Conservation (phyloP, 1,284 basidiomycete genomes). For the Malassezia vespertilionis region DNA sequence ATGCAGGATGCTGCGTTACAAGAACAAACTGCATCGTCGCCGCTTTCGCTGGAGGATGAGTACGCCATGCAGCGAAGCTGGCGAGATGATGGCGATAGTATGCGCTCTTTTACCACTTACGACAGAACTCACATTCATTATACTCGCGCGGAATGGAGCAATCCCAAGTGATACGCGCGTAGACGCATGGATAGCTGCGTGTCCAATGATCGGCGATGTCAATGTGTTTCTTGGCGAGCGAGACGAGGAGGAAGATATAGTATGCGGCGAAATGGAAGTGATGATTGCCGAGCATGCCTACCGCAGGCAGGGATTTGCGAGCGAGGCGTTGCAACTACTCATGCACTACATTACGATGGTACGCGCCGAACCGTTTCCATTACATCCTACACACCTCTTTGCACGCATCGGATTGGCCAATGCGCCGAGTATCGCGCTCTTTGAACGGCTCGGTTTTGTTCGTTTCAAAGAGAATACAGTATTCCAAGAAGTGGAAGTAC, state of each 20-base stretch:
- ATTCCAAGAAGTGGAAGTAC: conserved; percentile 15
- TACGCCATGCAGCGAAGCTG: conserved; percentile 84
- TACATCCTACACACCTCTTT: conserved; percentile 20
- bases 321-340: conserved; percentile 43
- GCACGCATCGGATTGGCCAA: conserved; percentile 30
- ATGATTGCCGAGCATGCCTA: conserved; percentile 68
- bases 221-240: conserved; percentile 62
- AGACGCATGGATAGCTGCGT: conserved; percentile 46
- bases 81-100: conserved; percentile 76
- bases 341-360: conserved; percentile 48
- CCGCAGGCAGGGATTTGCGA: conserved; percentile 55
- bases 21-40: conserved; percentile 73
- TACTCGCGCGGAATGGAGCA: conserved; percentile 13
- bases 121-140: conserved; percentile 66
- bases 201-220: conserved; percentile 75
- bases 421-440: conserved; percentile 23
- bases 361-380: conserved; percentile 21
- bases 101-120: conserved; percentile 29
- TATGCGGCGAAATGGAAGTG: conserved; percentile 59
- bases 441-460: conserved; percentile 29
- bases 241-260: conserved; percentile 30
- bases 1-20: conserved; percentile 69
- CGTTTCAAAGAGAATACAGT: not conserved
- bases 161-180: not conserved
- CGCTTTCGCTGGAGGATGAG: conserved; percentile 69